A percentile compares a stretch with the other conserved stretches of the same genome.
These are phyloP conservation scores for Amauroascus niger DNA, from an alignment of 2,329 filamentous ascomycete species.

Conservation along the genomic window DNA sequence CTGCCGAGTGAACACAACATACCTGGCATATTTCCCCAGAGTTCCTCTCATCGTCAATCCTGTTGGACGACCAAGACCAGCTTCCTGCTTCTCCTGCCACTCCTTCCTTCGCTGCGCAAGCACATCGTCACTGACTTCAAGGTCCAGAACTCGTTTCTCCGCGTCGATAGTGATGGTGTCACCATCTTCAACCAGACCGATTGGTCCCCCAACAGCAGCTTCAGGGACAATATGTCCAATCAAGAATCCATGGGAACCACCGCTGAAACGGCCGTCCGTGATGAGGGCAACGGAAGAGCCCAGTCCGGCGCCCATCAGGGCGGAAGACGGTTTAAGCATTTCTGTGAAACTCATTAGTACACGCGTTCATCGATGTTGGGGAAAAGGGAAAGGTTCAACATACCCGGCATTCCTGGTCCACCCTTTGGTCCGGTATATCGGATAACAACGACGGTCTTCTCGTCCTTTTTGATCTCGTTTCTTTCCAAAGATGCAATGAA, in stretches of 20 bases:
- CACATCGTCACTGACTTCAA: constrained; percentile 45
- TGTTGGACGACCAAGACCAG: constrained; percentile 41
- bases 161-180: constrained; percentile 83
- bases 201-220: constrained; percentile 77
- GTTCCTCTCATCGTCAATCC: constrained; percentile 53
- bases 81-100: constrained; percentile 46
- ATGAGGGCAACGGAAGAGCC: constrained; percentile 61
- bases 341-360: constrained; percentile 39
- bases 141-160: constrained; percentile 37
- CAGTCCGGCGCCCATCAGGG: constrained; percentile 64
- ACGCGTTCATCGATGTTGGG: background rate
- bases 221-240: constrained; percentile 64
- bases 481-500: constrained; percentile 59
- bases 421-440: constrained; percentile 66
- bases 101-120: constrained; percentile 47
- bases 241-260: constrained; percentile 46
- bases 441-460: constrained; percentile 68
- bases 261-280: constrained; percentile 71
- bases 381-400: background rate
- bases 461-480: constrained; percentile 61
- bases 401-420: constrained; percentile 57
- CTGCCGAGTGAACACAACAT: constrained; percentile 15
- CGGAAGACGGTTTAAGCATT: constrained; percentile 62
- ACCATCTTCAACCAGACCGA: constrained; percentile 70
- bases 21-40: constrained; percentile 58